phyloP scores from a whole-genome alignment of 192 early-diverging fungal species.

The Phycomyces blakesleeanus region DNA sequence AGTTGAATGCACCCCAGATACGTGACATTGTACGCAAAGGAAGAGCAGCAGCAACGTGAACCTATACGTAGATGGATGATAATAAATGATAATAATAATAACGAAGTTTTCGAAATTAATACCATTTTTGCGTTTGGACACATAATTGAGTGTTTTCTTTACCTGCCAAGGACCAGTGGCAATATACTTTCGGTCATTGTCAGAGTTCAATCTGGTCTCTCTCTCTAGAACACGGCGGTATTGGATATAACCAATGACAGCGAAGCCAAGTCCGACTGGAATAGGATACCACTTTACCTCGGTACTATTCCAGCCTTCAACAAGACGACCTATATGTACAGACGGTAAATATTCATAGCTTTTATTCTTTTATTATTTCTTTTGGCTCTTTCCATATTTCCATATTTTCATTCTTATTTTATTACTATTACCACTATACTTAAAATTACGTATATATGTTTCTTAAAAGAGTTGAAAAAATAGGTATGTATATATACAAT shows the following conservation, averaged over 20 bases:
- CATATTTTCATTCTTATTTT: too few species aligned
- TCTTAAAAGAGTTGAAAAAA: too few species aligned
- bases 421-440: too few species aligned
- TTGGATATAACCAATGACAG: conserved; percentile 67
- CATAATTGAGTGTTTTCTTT: conserved; percentile 3
- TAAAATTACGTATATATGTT: too few species aligned
- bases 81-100: too few species aligned
- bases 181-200: conserved; percentile 40
- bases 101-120: too few species aligned
- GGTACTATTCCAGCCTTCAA: conserved; percentile 45
- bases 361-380: not conserved
- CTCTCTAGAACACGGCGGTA: conserved; percentile 48
- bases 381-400: too few species aligned
- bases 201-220: conserved; percentile 31
- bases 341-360: not conserved
- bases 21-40: conserved; percentile 89
- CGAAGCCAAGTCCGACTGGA: conserved; percentile 69
- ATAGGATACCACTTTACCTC: conserved; percentile 69
- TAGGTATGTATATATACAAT: not conserved
- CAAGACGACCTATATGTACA: conserved; percentile 3
- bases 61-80: conserved; percentile 42
- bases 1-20: conserved; percentile 88
- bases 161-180: conserved; percentile 87
- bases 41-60: conserved; percentile 80
- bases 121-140: not conserved